phyloP scores from a whole-genome alignment of 345 rosid species.

The Alliaria petiolata region DNA sequence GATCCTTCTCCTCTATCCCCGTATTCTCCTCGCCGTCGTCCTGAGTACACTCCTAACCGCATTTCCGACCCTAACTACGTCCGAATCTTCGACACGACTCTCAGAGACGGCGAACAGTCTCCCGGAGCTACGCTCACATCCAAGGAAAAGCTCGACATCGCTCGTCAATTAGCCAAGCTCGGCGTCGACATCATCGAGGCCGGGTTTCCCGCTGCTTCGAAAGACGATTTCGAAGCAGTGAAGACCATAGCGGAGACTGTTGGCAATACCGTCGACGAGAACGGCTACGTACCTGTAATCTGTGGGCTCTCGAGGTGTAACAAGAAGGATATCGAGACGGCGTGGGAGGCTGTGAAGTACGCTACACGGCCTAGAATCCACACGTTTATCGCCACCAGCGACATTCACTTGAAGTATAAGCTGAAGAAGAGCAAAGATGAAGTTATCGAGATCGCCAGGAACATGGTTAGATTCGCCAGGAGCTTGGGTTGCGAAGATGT shows the following conservation, averaged over 20 bases:
- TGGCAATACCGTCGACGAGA: constrained; percentile 60
- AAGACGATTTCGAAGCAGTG: constrained; percentile 85
- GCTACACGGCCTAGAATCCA: constrained; percentile 84
- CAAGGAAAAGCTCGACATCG: constrained; percentile 81
- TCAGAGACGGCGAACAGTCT: constrained; percentile 96
- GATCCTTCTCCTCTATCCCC: constrained; percentile 15
- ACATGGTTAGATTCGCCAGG: constrained; percentile 64
- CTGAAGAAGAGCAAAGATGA: constrained; percentile 66
- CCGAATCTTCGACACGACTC: constrained; percentile 90
- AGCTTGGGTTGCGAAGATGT: constrained; percentile 87
- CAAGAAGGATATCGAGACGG: constrained; percentile 61
- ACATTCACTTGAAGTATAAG: constrained; percentile 76
- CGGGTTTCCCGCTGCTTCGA: constrained; percentile 84
- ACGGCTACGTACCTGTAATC: constrained; percentile 80
- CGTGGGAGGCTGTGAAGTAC: constrained; percentile 86
- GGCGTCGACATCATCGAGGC: constrained; percentile 93
- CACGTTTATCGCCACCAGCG: constrained; percentile 82
- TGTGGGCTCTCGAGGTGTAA: constrained; percentile 89
- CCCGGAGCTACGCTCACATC: constrained; percentile 94
- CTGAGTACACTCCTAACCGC: constrained; percentile 58
- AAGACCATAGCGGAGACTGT: constrained; percentile 62
- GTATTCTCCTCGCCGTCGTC: constrained; percentile 34
- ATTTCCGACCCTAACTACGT: constrained; percentile 72
- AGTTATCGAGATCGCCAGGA: constrained; percentile 71
- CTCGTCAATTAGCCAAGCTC: constrained; percentile 77